A percentile compares a stretch with the other conserved stretches of the same genome.
phyloP scores from a whole-genome alignment of 2,329 filamentous ascomycete species.

The Clonostachys sp. region DNA sequence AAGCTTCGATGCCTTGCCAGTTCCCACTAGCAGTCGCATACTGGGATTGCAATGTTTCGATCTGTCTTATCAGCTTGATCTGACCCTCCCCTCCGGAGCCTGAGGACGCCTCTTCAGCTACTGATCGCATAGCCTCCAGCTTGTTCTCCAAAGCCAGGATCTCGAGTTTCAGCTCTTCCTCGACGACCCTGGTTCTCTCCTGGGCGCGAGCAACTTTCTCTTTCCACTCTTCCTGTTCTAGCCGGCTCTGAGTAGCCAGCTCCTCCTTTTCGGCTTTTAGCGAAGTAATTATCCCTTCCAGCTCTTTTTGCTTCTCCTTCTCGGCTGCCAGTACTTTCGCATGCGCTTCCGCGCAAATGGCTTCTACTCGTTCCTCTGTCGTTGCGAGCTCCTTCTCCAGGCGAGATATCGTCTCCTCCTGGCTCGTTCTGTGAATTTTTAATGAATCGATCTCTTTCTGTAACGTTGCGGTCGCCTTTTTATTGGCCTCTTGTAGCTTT shows the following conservation, averaged over 20 bases:
- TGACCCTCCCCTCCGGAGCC: slow-evolving; percentile 78
- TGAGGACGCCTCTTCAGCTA: slow-evolving; percentile 85
- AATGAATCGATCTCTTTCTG: slow-evolving; percentile 27
- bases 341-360: slow-evolving; percentile 61
- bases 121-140: slow-evolving; percentile 78
- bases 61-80: slow-evolving; percentile 84
- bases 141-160: slow-evolving; percentile 76
- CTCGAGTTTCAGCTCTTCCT: slow-evolving; percentile 79
- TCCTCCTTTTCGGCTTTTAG: slow-evolving; percentile 77
- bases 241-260: slow-evolving; percentile 62
- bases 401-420: slow-evolving; percentile 61
- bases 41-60: slow-evolving; percentile 93
- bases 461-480: slow-evolving; percentile 48
- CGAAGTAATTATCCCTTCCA: slow-evolving; percentile 55
- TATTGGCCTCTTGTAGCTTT: slow-evolving; percentile 43
- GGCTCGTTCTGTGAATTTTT: slow-evolving; percentile 50
- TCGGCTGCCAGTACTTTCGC: slow-evolving; percentile 63
- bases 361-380: slow-evolving; percentile 59
- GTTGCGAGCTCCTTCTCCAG: slow-evolving; percentile 67
- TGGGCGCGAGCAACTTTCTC: slow-evolving; percentile 70
- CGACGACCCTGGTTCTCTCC: slow-evolving; percentile 62
- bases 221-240: slow-evolving; percentile 66
- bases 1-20: slow-evolving; percentile 94
- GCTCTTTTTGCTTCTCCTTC: slow-evolving; percentile 50
- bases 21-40: slow-evolving; percentile 93